Percentiles rank a stretch among this genome's conserved stretches.
These are phyloP conservation scores for Trametes maxima DNA, from an alignment of 768 basidiomycete species.

Conservation along the genomic window DNA sequence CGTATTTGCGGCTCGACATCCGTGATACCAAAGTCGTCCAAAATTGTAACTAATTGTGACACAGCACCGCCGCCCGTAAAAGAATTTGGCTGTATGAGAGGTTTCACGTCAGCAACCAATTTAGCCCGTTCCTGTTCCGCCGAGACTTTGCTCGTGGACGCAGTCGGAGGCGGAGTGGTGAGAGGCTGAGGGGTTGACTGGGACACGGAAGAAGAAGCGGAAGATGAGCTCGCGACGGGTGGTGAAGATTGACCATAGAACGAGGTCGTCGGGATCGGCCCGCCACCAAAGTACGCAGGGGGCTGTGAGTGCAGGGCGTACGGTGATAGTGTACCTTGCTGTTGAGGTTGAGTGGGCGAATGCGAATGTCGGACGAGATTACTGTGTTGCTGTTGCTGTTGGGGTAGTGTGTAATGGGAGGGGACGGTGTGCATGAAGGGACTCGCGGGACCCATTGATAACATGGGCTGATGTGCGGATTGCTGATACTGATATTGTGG, in stretches of 20 bases:
- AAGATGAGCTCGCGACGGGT: slow-evolving; percentile 37
- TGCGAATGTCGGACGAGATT: slow-evolving; percentile 12
- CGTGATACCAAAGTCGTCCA: slow-evolving; percentile 59
- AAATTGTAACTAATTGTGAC: slow-evolving; percentile 54
- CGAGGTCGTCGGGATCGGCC: slow-evolving; percentile 34
- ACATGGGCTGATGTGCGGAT: slow-evolving; percentile 40
- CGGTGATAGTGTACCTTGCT: slow-evolving; percentile 71
- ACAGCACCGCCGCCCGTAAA: slow-evolving; percentile 77
- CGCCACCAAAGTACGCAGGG: slow-evolving; percentile 31
- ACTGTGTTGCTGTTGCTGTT: slow-evolving; percentile 1
- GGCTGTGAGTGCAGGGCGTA: slow-evolving; percentile 64
- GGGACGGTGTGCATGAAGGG: slow-evolving; percentile 29
- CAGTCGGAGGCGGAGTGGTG: slow-evolving; percentile 34
- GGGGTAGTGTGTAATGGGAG: slow-evolving; percentile 30
- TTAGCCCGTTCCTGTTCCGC: slow-evolving; percentile 58
- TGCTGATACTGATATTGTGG: slow-evolving; percentile 42
- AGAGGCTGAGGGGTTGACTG: slow-evolving; percentile 31
- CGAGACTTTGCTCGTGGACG: slow-evolving; percentile 31
- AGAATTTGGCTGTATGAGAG: slow-evolving; percentile 56
- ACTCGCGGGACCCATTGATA: slow-evolving; percentile 43
- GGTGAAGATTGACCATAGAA: slow-evolving; percentile 42
- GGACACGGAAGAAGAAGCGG: slow-evolving; percentile 26
- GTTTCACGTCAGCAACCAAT: slow-evolving; percentile 54
- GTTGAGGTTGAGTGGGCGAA: slow-evolving; percentile 31
- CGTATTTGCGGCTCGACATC: slow-evolving; percentile 70